These are phyloP conservation scores for Aureobasidium vineae DNA, from an alignment of 2,329 filamentous ascomycete genomes.

Conservation along the genomic window DNA sequence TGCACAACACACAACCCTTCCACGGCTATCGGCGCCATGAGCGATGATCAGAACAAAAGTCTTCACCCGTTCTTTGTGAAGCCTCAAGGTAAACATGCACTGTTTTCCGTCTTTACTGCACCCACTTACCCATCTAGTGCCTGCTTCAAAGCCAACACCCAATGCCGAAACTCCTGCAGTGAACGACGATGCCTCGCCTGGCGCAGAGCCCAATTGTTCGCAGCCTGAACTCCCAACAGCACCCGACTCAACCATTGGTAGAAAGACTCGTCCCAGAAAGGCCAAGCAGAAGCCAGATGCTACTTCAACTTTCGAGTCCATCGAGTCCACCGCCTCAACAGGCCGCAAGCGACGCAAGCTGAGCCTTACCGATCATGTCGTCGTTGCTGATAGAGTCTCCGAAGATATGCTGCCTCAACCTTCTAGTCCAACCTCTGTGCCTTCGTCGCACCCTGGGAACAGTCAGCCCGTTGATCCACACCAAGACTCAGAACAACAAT, in stretches of 20 bases:
- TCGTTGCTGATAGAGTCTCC: conserved; percentile 7
- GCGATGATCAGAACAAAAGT: conserved; percentile 24
- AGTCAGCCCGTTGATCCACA: not conserved
- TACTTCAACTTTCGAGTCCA: not conserved
- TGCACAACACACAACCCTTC: not conserved
- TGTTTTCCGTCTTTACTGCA: not conserved
- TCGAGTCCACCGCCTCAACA: not conserved
- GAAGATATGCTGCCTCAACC: conserved; percentile 22
- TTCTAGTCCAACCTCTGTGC: conserved; percentile 20
- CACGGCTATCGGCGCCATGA: conserved; percentile 24
- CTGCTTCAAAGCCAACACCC: not conserved
- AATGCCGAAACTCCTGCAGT: not conserved
- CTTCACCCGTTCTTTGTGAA: conserved; percentile 28
- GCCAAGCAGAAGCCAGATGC: conserved; percentile 1
- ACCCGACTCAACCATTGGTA: not conserved
- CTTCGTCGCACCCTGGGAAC: conserved; percentile 22
- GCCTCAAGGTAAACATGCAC: conserved; percentile 1
- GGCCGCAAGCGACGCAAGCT: conserved; percentile 20
- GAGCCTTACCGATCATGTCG: not conserved
- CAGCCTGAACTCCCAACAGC: not conserved
- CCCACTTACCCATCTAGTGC: not conserved
- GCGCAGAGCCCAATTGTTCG: not conserved
- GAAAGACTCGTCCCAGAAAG: not conserved
- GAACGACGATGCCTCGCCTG: not conserved
- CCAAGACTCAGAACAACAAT: not conserved